Conservation (phyloP, 164 flowering plant species). For the Vitis vinifera region DNA sequence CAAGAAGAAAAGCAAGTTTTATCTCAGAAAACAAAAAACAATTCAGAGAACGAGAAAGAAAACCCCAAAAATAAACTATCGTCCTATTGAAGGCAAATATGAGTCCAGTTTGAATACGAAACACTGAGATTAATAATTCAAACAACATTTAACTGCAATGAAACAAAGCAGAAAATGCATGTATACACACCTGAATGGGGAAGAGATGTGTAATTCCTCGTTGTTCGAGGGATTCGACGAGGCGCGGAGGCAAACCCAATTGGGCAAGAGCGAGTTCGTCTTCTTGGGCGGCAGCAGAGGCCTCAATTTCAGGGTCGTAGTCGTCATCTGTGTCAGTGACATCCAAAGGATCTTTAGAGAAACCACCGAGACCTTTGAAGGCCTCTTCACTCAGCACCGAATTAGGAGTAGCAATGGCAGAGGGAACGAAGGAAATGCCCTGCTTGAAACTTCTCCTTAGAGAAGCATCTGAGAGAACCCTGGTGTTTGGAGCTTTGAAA, state of each 20-base stretch:
- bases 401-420: slow-evolving; percentile 69
- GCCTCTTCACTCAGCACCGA: slow-evolving; percentile 69
- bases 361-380: slow-evolving; percentile 48
- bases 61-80: not conserved
- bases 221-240: slow-evolving; percentile 48
- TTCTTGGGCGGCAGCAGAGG: slow-evolving; percentile 2
- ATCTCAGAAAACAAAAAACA: not conserved
- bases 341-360: slow-evolving; percentile 18
- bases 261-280: slow-evolving; percentile 49
- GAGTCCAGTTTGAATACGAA: no score
- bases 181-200: slow-evolving; percentile 59
- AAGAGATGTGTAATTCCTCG: slow-evolving; percentile 77
- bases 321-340: slow-evolving; percentile 20
- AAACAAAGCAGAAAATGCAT: not conserved
- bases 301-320: slow-evolving; percentile 11
- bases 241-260: slow-evolving; percentile 50
- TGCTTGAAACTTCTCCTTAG: slow-evolving; percentile 1
- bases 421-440: slow-evolving; percentile 18
- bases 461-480: slow-evolving; percentile 1
- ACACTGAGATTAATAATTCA: no score
- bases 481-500: slow-evolving; percentile 9
- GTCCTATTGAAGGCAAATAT: no score
- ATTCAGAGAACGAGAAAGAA: not conserved
- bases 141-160: no score
- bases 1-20: not conserved